A percentile compares a stretch with the other conserved stretches of the same genome.
phyloP scores from a whole-genome alignment of 202 grass and related monocot species.

The Panicum hallii region DNA sequence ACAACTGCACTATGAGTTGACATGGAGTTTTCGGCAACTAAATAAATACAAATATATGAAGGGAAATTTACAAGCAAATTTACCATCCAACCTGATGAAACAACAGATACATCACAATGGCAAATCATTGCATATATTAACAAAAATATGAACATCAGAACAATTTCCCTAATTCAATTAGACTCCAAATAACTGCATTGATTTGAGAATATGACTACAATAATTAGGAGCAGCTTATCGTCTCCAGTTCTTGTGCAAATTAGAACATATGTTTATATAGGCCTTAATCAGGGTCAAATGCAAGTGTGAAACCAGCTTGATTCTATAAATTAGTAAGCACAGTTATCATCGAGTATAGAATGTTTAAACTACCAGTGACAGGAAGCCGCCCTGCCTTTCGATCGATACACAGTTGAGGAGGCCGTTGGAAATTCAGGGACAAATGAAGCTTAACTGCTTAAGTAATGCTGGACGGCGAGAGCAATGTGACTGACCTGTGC shows the following conservation, averaged over 20 bases:
- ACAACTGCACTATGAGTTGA: background rate
- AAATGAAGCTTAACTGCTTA: conserved; percentile 5
- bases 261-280: background rate
- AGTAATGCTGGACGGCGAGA: background rate
- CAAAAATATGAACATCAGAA: background rate
- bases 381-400: no score
- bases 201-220: background rate
- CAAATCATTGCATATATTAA: background rate
- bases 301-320: background rate
- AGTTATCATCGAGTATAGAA: background rate
- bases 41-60: background rate
- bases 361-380: background rate
- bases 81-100: conserved; percentile 13
- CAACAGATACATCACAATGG: background rate
- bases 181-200: background rate
- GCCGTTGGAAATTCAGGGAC: conserved; percentile 27
- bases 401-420: no score
- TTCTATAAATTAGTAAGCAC: background rate
- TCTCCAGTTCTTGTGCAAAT: background rate
- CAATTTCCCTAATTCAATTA: background rate
- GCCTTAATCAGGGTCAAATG: background rate
- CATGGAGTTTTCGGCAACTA: background rate
- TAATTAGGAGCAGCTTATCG: background rate
- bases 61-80: background rate
- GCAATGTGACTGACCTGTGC: conserved; percentile 69